Evolutionary conservation across 192 early-diverging fungal species (phyloP).

Genomic region (Backusella morwellensis): DNA sequence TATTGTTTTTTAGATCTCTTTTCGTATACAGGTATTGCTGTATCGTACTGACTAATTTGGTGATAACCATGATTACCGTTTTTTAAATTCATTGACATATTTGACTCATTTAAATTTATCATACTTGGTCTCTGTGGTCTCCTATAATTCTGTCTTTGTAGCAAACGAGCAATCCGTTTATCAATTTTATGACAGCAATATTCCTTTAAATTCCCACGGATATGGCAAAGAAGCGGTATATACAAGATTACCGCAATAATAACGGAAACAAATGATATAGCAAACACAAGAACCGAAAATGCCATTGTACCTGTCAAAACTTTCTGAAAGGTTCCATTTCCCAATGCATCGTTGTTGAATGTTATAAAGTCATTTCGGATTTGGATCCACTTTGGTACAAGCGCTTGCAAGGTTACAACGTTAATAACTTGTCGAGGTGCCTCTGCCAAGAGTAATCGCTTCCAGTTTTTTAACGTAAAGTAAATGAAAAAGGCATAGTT

Average conservation of each 20-base stretch:
- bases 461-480: slow-evolving; percentile 85
- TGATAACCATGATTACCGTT: neutral
- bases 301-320: slow-evolving; percentile 41
- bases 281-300: slow-evolving; percentile 63
- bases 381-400: slow-evolving; percentile 29
- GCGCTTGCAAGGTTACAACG: slow-evolving; percentile 47
- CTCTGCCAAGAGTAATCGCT: slow-evolving; percentile 81
- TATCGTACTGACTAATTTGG: neutral
- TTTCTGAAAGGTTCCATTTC: slow-evolving; percentile 16
- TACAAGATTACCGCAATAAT: slow-evolving; percentile 67
- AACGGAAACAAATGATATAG: slow-evolving; percentile 48
- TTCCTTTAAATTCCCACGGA: slow-evolving; percentile 87
- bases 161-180: slow-evolving; percentile 41
- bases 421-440: slow-evolving; percentile 78
- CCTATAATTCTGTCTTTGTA: neutral
- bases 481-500: slow-evolving; percentile 80
- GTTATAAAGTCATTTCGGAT: neutral
- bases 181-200: slow-evolving; percentile 89
- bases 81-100: neutral
- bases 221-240: slow-evolving; percentile 74
- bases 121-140: neutral
- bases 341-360: slow-evolving; percentile 12
- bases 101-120: neutral
- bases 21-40: neutral
- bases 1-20: neutral